Evolutionary conservation across 768 basidiomycete species (phyloP).

Genomic region (Suillus alpinus): DNA sequence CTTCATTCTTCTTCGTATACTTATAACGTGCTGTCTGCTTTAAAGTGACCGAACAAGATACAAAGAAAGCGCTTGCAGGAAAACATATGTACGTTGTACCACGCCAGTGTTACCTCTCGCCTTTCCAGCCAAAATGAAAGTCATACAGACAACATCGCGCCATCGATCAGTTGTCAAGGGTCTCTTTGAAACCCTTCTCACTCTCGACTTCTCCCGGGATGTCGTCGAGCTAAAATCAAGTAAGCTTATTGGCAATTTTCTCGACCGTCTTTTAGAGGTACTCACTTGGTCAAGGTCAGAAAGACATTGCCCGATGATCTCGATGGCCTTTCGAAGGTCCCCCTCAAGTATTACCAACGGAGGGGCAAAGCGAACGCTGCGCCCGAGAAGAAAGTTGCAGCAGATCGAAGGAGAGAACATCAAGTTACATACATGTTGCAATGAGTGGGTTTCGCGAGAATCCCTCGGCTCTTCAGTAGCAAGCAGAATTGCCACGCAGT

Average conservation of each 20-base stretch:
- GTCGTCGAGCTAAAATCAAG: conserved; percentile 40
- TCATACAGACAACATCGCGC: not conserved
- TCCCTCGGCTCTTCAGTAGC: conserved; percentile 84
- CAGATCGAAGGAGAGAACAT: not conserved
- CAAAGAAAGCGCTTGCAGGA: not conserved
- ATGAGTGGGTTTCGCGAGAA: conserved; percentile 96
- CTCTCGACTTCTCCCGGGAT: conserved; percentile 66
- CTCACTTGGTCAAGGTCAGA: conserved; percentile 76
- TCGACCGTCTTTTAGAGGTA: not conserved
- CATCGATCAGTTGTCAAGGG: conserved; percentile 19
- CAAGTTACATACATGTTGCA: conserved; percentile 73
- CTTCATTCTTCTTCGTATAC: too few species aligned
- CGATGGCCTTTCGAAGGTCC: conserved; percentile 72
- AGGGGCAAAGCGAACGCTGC: conserved; percentile 92
- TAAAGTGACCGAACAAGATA: not conserved
- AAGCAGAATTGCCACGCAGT: conserved; percentile 97
- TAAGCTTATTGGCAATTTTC: not conserved
- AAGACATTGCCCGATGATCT: conserved; percentile 73
- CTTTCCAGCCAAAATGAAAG: not conserved
- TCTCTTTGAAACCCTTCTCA: conserved; percentile 55
- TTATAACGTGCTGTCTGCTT: too few species aligned
- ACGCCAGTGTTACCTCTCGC: not conserved
- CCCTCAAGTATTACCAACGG: conserved; percentile 92
- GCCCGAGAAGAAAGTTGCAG: conserved; percentile 4
- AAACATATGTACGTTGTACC: not conserved